Base-by-base conservation (phyloP, 768 basidiomycete species). In the Tephrocybe sp. region DNA sequence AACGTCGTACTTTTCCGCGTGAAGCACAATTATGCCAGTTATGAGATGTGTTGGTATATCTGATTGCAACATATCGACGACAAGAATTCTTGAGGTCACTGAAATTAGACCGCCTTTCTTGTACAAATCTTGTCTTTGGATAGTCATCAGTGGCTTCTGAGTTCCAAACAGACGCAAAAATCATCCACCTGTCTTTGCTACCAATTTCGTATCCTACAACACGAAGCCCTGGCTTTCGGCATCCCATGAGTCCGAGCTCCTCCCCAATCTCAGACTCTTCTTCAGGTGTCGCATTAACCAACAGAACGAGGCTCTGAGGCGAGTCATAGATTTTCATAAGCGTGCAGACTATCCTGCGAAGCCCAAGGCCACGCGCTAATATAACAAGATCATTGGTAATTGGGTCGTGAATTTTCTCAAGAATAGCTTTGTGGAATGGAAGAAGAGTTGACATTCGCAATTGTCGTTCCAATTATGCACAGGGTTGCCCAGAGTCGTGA, bases 281-380 rank as follows among this genome's bases (percentile, higher is more conserved):
- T 56, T 94, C 91, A 8, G 83, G 78, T 0, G 83, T 78, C 0
- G 89, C 88, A 68, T 91, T 87, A 41, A 97, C 83, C 18, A 99
- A 72, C 8, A 98, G 69, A 37, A 98, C 79, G 13, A 97, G 79
- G 61, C 80, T 94, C 52, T 84, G 79, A 27, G 90, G 83, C 18
- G 87, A 80, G 71, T 94, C 90, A 63, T 95, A 98, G 33, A 95
- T 90, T 70, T 94, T 89, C 72, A 98, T 77, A 33, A 98, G 77
- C 0, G 86, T 88, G 69, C 91, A 93, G 37, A 93, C 64, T 45
- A 97, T 76, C 49, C 84, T 75, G 11, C 94, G 80, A 52, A 98
- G 71, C 0, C 97, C 97, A 2, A 99, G 77, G 0, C 97, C 97
- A 25, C 94, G 87, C 1, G 91, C 94, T 25, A 99, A 70, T 34